Percentiles rank a stretch among this genome's conserved stretches.
These are phyloP conservation scores for Fusarium annulatum DNA, from an alignment of 2,329 filamentous ascomycete species.

Conservation along the genomic window DNA sequence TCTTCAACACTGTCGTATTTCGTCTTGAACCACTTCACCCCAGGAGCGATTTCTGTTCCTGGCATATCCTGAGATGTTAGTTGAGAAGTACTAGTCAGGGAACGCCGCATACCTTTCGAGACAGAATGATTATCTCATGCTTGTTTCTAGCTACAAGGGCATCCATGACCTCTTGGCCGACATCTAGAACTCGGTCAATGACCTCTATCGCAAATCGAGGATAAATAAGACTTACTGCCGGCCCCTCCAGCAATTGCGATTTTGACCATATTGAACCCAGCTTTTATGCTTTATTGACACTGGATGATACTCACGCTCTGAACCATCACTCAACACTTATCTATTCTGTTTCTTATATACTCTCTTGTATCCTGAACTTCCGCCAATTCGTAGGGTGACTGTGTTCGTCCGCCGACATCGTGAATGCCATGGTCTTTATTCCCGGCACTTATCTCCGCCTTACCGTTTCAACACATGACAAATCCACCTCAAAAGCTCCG, in stretches of 20 bases:
- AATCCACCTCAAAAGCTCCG: constrained; percentile 20
- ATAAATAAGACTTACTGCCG: constrained; percentile 22
- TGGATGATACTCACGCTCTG: too few relatives aligned
- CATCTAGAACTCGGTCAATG: constrained; percentile 51
- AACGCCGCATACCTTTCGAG: constrained; percentile 53
- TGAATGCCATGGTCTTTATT: background rate
- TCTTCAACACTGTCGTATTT: constrained; percentile 50
- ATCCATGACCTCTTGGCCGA: constrained; percentile 65
- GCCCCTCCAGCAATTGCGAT: constrained; percentile 40
- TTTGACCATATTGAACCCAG: constrained; percentile 35
- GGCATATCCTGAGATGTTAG: constrained; percentile 22
- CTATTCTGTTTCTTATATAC: background rate
- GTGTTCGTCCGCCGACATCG: background rate
- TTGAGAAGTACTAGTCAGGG: too few relatives aligned
- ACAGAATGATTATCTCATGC: constrained; percentile 65
- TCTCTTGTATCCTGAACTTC: background rate
- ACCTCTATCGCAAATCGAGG: too few relatives aligned
- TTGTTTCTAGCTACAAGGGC: constrained; percentile 58
- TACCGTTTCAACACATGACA: background rate
- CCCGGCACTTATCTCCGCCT: background rate
- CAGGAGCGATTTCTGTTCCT: background rate
- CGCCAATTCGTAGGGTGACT: background rate
- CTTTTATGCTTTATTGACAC: too few relatives aligned
- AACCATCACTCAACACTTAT: accelerated
- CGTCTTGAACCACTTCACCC: constrained; percentile 8